Base-by-base conservation (phyloP, 345 rosid species). In the Gossypium anomalum region DNA sequence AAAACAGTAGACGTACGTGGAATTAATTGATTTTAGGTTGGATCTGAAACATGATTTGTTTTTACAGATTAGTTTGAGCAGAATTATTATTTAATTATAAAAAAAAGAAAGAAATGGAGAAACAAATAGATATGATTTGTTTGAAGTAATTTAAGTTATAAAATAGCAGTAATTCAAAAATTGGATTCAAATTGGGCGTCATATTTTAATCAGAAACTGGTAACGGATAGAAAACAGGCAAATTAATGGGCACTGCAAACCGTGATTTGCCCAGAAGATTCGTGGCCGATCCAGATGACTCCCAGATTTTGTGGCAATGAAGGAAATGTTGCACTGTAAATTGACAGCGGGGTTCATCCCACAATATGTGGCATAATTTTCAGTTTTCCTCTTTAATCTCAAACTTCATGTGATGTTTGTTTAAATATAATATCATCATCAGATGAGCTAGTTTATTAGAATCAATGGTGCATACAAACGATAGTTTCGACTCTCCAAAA, bases 241-340 rank as follows among this genome's bases (percentile, higher is more conserved):
- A 72, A 59, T 58, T 59, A 45, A 72, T 72, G 45, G 12, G 57
- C 57, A 19, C 16, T 25, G 57, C 17, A 77, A 38, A 41, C 4
- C 27, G 67, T 64, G 67, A 60, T 49, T 60, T 78, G 70, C 29
- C 16, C 1, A 63, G 61, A 65, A 78, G 71, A 72, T 78, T 72
- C 71, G 41, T 34, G 41, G 4, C 41, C 41, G 41, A 34, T 34
- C 41, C 41, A 34, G 41, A 19, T 23, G 48, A 3, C 16, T 29
- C 55, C 72, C 57, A 13, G 14, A 47, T 47, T 67, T 47, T 22
- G 19, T 67, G 38, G 56, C 34, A 20, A 57, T 6, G 34, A 13
- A 22, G 19, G 38, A 22, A 47, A 67, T 47, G 55, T 67, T 47
- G 45, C 29, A 49, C 43, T 23, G 10, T 2, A 14, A 58, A 60